Base-by-base conservation (phyloP, 306 rosid genomes). In the Datisca glomerata region DNA sequence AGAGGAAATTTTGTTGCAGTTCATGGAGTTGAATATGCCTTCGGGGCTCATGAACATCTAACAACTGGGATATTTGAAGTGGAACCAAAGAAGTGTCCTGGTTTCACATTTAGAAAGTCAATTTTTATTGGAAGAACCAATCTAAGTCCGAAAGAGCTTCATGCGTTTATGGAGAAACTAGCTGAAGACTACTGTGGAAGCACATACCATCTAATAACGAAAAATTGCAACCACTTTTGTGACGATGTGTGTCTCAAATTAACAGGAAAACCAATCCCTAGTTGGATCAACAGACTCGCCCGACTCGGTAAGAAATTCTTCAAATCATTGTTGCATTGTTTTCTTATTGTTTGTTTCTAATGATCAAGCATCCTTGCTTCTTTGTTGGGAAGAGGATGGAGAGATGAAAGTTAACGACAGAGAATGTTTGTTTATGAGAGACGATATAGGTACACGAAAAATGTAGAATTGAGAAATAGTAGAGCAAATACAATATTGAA, bases 201-300 rank as follows among this genome's bases (percentile, higher is more conserved):
- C 54, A 46, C 78, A 1, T 91, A 91, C 41, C 92, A 91, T 65
- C 96, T 91, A 16, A 84, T 91, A 57, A 74, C 85, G 0, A 84
- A 78, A 63, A 91, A 91, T 51, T 91, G 98, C 68, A 91, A 91
- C 65, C 98, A 91, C 59, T 91, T 91, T 18, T 80, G 96, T 32
- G 57, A 75, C 13, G 94, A 91, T 67, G 85, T 67, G 42, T 91
- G 78, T 35, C 15, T 61, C 56, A 79, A 47, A 40, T 62, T 91
- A 56, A 64, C 82, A 0, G 78, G 81, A 58, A 80, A 63, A 43
- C 74, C 86, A 3, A 84, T 91, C 48, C 98, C 98, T 43, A 67
- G 92, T 5, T 91, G 98, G 98, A 92, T 91, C 1, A 91, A 91
- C 51, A 82, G 98, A 8, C 98, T 91, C 24, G 98, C 98, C 35